These are phyloP conservation scores for Comarum palustre DNA, from an alignment of 306 rosid genomes.

Conservation along the genomic window DNA sequence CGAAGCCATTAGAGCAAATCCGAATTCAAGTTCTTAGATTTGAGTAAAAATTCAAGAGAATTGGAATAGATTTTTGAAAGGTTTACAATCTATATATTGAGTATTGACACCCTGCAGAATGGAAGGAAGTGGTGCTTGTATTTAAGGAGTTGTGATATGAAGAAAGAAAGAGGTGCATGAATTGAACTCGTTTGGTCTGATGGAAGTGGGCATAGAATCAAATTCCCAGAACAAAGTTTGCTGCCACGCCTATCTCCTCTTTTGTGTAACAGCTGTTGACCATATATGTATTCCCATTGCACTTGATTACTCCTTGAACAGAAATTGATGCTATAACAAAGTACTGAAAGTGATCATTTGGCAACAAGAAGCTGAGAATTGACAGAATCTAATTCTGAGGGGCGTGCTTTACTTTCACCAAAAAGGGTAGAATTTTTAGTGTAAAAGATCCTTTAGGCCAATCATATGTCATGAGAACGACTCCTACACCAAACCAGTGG, in stretches of 20 bases:
- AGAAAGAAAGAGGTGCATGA: slow-evolving; percentile 31
- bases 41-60: slow-evolving; percentile 1
- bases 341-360: slow-evolving; percentile 2
- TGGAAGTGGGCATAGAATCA: slow-evolving; percentile 67
- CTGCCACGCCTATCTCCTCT: background rate
- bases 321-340: slow-evolving; percentile 13
- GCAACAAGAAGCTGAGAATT: slow-evolving; percentile 4
- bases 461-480: slow-evolving; percentile 3
- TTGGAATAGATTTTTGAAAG: slow-evolving; percentile 2
- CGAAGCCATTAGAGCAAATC: slow-evolving; percentile 57
- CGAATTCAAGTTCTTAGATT: background rate
- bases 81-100: slow-evolving; percentile 21
- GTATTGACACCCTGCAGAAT: slow-evolving; percentile 16
- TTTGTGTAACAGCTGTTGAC: slow-evolving; percentile 7
- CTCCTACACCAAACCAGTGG: slow-evolving; percentile 17
- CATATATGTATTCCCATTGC: background rate
- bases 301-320: background rate
- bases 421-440: background rate
- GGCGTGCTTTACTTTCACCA: background rate
- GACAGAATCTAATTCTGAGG: slow-evolving; percentile 5
- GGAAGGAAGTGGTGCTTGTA: slow-evolving; percentile 23
- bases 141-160: slow-evolving; percentile 36
- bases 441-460: slow-evolving; percentile 13
- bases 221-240: slow-evolving; percentile 44
- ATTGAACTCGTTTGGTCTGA: slow-evolving; percentile 32